These are phyloP conservation scores for Poa pratensis DNA, from an alignment of 176 grass and related monocot species.

Conservation along the genomic window DNA sequence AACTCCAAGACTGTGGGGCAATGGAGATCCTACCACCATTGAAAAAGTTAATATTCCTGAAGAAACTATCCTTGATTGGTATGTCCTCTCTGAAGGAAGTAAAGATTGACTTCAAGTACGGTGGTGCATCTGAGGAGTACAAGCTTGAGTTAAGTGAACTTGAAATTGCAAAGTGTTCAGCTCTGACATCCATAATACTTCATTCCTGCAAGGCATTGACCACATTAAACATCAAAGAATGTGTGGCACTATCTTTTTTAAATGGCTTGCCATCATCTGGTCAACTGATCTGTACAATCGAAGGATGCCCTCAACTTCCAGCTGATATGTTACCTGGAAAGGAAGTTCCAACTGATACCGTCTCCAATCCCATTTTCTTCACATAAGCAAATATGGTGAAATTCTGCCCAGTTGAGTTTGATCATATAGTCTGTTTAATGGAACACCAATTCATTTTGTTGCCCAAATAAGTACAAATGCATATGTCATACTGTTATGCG, in stretches of 20 bases:
- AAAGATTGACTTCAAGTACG: not conserved
- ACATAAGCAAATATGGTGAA: no score
- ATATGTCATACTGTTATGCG: no score
- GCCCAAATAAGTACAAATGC: no score
- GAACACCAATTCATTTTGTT: no score
- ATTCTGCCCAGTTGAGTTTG: no score
- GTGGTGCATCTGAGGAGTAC: not conserved
- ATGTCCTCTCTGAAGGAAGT: slow-evolving; percentile 31
- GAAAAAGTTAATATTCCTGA: not conserved
- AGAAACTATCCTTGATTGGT: slow-evolving; percentile 38
- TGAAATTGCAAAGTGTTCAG: slow-evolving; percentile 31
- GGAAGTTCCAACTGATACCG: no score
- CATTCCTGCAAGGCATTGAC: slow-evolving; percentile 30
- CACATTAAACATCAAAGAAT: slow-evolving; percentile 31
- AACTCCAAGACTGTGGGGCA: slow-evolving; percentile 23
- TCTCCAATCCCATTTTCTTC: not conserved
- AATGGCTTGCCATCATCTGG: slow-evolving; percentile 30
- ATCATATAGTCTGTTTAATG: no score
- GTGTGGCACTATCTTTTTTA: slow-evolving; percentile 2
- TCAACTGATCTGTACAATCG: not conserved
- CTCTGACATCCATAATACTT: slow-evolving; percentile 18
- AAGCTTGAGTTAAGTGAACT: slow-evolving; percentile 29
- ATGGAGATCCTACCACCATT: slow-evolving; percentile 36
- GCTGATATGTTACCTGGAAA: no score
- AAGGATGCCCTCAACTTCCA: slow-evolving; percentile 26